These are phyloP conservation scores for Penicillium cinerascens DNA, from an alignment of 495 filamentous ascomycete species.

Conservation along the genomic window DNA sequence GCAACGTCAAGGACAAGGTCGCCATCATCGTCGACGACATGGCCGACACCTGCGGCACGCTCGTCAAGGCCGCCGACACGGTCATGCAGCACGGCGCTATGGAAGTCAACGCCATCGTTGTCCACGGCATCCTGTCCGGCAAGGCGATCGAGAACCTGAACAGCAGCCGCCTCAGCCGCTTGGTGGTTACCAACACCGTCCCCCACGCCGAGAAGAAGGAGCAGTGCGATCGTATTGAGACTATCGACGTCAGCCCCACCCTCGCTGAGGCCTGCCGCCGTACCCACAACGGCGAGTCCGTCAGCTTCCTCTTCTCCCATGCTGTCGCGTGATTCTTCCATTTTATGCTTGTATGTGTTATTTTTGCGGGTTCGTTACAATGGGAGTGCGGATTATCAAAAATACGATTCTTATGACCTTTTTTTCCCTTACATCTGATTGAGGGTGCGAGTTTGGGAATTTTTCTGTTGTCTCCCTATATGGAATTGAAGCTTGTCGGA, in stretches of 20 bases:
- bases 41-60: slow-evolving; percentile 93
- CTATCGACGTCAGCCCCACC: slow-evolving; percentile 92
- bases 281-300: slow-evolving; percentile 94
- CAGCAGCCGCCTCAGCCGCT: slow-evolving; percentile 64
- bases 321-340: slow-evolving; percentile 49
- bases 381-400: slow-evolving; percentile 19
- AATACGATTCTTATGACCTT: slow-evolving; percentile 32
- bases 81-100: slow-evolving; percentile 85
- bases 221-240: slow-evolving; percentile 71
- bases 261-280: slow-evolving; percentile 66
- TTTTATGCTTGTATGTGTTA: slow-evolving; percentile 8
- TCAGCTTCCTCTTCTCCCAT: slow-evolving; percentile 92
- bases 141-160: slow-evolving; percentile 90
- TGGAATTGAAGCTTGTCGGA: too few species aligned
- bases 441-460: background rate
- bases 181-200: slow-evolving; percentile 98
- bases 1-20: slow-evolving; percentile 57
- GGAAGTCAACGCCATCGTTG: slow-evolving; percentile 90
- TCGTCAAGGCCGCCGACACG: slow-evolving; percentile 88
- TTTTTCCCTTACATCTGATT: slow-evolving; percentile 1
- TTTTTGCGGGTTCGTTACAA: slow-evolving; percentile 5
- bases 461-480: too few species aligned
- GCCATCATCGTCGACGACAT: slow-evolving; percentile 79
- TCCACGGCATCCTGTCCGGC: slow-evolving; percentile 90
- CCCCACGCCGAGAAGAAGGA: slow-evolving; percentile 75